phyloP scores from a whole-genome alignment of 2,329 filamentous ascomycete genomes.

The Clarireedia hainanense region DNA sequence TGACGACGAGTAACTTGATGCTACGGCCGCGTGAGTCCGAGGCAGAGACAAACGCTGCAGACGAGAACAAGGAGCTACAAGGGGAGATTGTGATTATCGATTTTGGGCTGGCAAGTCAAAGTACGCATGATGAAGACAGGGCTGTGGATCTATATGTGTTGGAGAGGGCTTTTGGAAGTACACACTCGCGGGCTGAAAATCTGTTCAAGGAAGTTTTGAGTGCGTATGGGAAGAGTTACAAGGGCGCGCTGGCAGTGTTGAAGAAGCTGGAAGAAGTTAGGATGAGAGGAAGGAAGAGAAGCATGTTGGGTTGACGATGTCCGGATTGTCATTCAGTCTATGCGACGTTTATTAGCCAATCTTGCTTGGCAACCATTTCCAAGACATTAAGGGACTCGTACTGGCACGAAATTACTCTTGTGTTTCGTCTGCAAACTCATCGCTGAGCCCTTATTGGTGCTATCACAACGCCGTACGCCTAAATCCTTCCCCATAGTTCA shows the following conservation, averaged over 20 bases:
- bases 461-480: neutral
- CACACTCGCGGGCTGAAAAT: constrained; percentile 76
- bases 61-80: constrained; percentile 34
- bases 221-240: constrained; percentile 67
- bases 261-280: constrained; percentile 85
- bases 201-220: constrained; percentile 67
- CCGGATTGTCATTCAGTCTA: neutral
- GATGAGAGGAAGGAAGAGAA: constrained; percentile 89
- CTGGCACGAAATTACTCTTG: neutral
- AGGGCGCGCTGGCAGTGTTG: constrained; percentile 66
- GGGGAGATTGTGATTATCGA: constrained; percentile 89
- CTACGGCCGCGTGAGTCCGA: constrained; percentile 36
- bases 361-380: neutral
- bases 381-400: neutral
- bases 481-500: neutral
- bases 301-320: constrained; percentile 71
- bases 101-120: constrained; percentile 82
- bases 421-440: no score
- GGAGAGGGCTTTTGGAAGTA: constrained; percentile 89
- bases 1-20: constrained; percentile 98
- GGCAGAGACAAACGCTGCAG: constrained; percentile 14
- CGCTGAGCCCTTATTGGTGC: neutral
- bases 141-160: constrained; percentile 95
- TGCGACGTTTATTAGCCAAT: no score
- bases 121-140: constrained; percentile 78